Evolutionary conservation across 768 basidiomycete species (phyloP).

Genomic region (Trametes sanguinea): DNA sequence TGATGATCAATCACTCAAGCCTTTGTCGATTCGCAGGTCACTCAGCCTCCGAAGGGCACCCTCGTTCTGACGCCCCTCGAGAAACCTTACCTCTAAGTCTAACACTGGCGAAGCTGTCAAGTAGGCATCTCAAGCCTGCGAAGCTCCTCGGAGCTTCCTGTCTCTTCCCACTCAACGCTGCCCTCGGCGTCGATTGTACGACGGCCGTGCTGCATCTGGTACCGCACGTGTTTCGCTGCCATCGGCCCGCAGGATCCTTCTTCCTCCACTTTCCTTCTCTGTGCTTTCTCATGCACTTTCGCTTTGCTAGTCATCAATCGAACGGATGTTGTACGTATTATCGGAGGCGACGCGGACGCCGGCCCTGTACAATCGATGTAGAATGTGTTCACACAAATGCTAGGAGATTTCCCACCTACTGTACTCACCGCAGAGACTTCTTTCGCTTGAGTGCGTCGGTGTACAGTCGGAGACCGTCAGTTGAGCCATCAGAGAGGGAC

Average conservation of each 20-base stretch:
- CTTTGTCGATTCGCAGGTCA: conserved; percentile 10
- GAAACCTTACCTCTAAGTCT: conserved; percentile 20
- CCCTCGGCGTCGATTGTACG: too few relatives aligned
- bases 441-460: neutral
- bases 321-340: conserved; percentile 11
- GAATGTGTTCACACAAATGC: neutral
- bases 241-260: neutral
- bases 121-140: conserved; percentile 5
- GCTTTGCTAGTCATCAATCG: neutral
- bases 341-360: neutral
- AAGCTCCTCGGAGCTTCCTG: neutral
- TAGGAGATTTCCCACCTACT: neutral
- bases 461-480: too few relatives aligned
- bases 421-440: neutral
- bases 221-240: neutral
- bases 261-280: too few relatives aligned
- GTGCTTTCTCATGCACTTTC: neutral
- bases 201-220: too few relatives aligned
- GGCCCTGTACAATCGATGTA: conserved; percentile 2
- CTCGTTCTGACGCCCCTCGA: conserved; percentile 23
- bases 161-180: too few relatives aligned
- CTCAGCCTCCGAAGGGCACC: conserved; percentile 27
- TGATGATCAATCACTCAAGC: neutral
- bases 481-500: too few relatives aligned
- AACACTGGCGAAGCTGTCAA: conserved; percentile 15